These are phyloP conservation scores for Saccharomycopsis fibuligera DNA, from an alignment of 805 yeast genomes.

Conservation along the genomic window DNA sequence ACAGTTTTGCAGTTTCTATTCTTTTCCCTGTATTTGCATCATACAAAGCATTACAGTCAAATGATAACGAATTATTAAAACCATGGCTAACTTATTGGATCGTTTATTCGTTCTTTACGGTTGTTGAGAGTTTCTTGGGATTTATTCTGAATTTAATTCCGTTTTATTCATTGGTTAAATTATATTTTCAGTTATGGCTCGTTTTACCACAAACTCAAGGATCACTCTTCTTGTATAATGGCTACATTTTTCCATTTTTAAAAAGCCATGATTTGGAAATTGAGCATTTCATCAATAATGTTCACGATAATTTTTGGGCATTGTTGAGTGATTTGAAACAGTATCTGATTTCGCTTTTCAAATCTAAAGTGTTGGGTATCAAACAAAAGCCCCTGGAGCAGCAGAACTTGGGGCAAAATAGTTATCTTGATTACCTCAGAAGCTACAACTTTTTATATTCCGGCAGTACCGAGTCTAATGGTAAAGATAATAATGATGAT, in stretches of 20 bases:
- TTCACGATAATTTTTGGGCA: slow-evolving; percentile 13
- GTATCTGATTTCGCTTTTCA: slow-evolving; percentile 12
- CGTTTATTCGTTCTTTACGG: slow-evolving; percentile 40
- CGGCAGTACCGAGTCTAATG: neutral
- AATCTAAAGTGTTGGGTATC: slow-evolving; percentile 12
- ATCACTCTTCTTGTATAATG: slow-evolving; percentile 34
- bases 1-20: slow-evolving; percentile 32
- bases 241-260: slow-evolving; percentile 35
- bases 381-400: neutral
- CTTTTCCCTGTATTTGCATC: slow-evolving; percentile 58
- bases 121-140: slow-evolving; percentile 32
- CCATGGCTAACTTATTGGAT: slow-evolving; percentile 65
- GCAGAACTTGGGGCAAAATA: no score
- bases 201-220: slow-evolving; percentile 47
- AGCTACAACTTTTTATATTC: neutral
- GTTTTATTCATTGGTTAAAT: slow-evolving; percentile 42
- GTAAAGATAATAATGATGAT: slow-evolving; percentile 13
- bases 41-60: slow-evolving; percentile 45
- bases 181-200: slow-evolving; percentile 54
- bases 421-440: neutral
- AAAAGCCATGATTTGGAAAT: slow-evolving; percentile 30
- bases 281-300: slow-evolving; percentile 25
- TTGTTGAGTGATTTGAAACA: slow-evolving; percentile 9
- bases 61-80: slow-evolving; percentile 31
- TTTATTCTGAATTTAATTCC: slow-evolving; percentile 48